Evolutionary conservation across 495 filamentous ascomycete genomes (phyloP).

Genomic region (Penicillium robsamsonii): DNA sequence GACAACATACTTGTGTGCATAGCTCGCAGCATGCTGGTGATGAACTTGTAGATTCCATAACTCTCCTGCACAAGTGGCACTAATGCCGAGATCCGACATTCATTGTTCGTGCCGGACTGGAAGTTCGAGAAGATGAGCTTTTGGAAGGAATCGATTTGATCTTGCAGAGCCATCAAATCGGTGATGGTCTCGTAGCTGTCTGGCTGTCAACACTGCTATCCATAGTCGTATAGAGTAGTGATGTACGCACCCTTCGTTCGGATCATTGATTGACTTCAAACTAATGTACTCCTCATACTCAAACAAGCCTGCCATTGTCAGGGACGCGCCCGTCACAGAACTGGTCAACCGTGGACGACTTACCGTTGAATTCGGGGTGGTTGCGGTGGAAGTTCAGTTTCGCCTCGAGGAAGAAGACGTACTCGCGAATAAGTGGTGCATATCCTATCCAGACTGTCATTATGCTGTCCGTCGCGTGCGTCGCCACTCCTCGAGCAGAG

Average conservation of each 20-base stretch:
- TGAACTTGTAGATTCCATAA: conserved; percentile 97
- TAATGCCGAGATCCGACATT: conserved; percentile 91
- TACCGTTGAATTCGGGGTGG: conserved; percentile 97
- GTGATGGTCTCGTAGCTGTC: conserved; percentile 87
- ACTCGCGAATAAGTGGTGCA: conserved; percentile 87
- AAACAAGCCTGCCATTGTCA: conserved; percentile 61
- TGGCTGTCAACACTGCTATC: conserved; percentile 17
- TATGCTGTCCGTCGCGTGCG: conserved; percentile 6
- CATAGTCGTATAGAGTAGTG: neutral
- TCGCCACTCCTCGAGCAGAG: neutral
- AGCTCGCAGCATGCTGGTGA: conserved; percentile 89
- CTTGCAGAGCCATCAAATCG: conserved; percentile 94
- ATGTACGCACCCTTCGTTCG: conserved; percentile 74
- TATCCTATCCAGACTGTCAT: conserved; percentile 60
- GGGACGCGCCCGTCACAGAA: conserved; percentile 6
- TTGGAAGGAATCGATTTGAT: conserved; percentile 97
- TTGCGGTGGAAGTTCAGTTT: conserved; percentile 93
- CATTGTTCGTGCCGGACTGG: conserved; percentile 84
- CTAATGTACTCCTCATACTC: conserved; percentile 99
- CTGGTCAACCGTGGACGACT: conserved; percentile 6
- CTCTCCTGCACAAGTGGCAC: conserved; percentile 95
- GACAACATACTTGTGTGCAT: conserved; percentile 84
- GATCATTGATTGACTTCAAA: conserved; percentile 96
- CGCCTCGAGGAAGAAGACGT: conserved; percentile 88
- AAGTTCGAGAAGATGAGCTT: conserved; percentile 98